Percentiles rank a stretch among this genome's conserved stretches.
phyloP scores from a whole-genome alignment of 352 stramenopile species.

The Globisporangium iwayamae region DNA sequence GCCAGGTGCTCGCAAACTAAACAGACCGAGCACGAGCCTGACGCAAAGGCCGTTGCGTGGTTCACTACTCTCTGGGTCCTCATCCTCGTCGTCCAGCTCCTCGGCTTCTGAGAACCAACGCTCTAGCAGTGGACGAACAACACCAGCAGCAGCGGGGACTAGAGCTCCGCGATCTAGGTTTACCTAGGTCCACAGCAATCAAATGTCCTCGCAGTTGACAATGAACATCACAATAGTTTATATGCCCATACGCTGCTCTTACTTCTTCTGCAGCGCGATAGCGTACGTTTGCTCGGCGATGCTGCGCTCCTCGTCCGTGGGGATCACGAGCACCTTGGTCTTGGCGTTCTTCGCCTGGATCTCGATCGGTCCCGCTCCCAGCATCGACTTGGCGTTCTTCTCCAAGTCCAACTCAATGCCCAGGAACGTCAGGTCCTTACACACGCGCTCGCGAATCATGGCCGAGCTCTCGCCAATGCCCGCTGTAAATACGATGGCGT shows the following conservation, averaged over 20 bases:
- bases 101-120: slow-evolving; percentile 1
- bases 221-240: no score
- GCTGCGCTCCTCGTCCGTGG: slow-evolving; percentile 89
- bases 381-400: slow-evolving; percentile 67
- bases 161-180: background rate
- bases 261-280: slow-evolving; percentile 44
- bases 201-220: no score
- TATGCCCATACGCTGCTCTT: slow-evolving; percentile 1
- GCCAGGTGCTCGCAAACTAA: background rate
- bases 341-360: slow-evolving; percentile 48
- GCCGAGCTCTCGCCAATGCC: slow-evolving; percentile 86
- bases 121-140: background rate
- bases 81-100: background rate
- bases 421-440: slow-evolving; percentile 54
- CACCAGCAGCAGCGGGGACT: background rate
- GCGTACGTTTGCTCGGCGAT: slow-evolving; percentile 85
- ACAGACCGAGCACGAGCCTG: slow-evolving; percentile 7
- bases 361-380: slow-evolving; percentile 53
- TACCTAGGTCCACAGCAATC: background rate
- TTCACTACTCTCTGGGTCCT: slow-evolving; percentile 9
- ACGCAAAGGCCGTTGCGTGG: slow-evolving; percentile 4
- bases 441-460: slow-evolving; percentile 74
- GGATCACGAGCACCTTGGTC: slow-evolving; percentile 80
- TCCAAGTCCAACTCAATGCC: slow-evolving; percentile 69
- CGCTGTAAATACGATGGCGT: slow-evolving; percentile 88